Evolutionary conservation across 306 rosid genomes (phyloP), one percentile per base, ranked within the genome.

Genomic region (Neltuma alba): DNA sequence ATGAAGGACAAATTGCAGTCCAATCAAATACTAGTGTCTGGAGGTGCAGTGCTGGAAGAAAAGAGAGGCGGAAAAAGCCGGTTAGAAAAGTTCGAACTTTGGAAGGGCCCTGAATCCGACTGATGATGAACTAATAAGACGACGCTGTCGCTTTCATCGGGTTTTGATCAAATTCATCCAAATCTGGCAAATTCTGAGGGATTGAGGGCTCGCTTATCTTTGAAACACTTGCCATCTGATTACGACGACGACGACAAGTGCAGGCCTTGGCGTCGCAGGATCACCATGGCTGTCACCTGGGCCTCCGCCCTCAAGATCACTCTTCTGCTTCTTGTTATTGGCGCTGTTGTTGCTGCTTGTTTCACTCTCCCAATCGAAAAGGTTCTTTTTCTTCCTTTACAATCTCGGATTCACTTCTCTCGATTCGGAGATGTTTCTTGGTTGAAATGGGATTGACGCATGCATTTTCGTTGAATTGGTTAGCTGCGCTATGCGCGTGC

Each of bases 361-460:
- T 83, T 87, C 6, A 85, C 93, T 57, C 90, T 93, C 71, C 99
- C 99, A 4, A 68, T 94, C 65, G 90, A 92, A 74, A 88, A 94
- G 99, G 97, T 91, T 61, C 47, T 2, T 4, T 70, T 4, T 76
- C 18, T 40, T 7, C 4, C 15, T 18, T 76, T 42, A 7, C 79
- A 23, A 20, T 7, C 34, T 76, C 36, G 14, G 57, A 37, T 73
- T 77, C 54, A 6, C 42, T 57, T 34, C 54, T 20, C 6, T 31
- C 44, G 31, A 34, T 18, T 37, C 2, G 13, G 14, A 69, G 14
- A 7, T 33, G 60, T 47, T 80, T n/a, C 5, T 81, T 72, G 34
- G 38, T 75, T 76, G 52, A 28, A 45, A 33, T 66, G 76, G 2
- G 82, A 25, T 66, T 33, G 73, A 2, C 45, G 23, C 54, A 72